Conservation (phyloP, 1,139 yeast species). For the Scheffersomyces parashehatae region DNA sequence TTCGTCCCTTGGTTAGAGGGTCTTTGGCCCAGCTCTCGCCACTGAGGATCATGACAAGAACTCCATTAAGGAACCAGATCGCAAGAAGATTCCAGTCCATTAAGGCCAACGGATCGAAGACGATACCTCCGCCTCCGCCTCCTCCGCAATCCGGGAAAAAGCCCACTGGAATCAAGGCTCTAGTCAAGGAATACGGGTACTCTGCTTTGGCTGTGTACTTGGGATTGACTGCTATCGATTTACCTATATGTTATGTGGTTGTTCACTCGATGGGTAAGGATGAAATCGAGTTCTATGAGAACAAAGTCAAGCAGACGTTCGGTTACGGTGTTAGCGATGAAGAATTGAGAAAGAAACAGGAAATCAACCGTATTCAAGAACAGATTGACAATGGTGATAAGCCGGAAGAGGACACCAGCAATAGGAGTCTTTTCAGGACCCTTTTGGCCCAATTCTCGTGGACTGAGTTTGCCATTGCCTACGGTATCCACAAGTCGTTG, state of each 20-base stretch:
- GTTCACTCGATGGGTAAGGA: conserved; percentile 91
- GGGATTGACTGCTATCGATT: conserved; percentile 67
- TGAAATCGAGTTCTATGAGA: conserved; percentile 65
- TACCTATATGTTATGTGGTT: conserved; percentile 77
- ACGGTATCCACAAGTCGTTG: conserved; percentile 88
- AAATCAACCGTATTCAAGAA: conserved; percentile 29
- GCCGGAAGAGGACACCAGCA: conserved; percentile 10
- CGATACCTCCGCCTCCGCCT: conserved; percentile 4
- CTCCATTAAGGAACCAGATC: conserved; percentile 4
- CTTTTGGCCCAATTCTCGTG: conserved; percentile 49
- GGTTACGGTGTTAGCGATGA: conserved; percentile 55
- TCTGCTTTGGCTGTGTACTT: conserved; percentile 87
- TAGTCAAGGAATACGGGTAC: conserved; percentile 86
- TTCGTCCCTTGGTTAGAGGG: too few species aligned
- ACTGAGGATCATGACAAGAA: neutral
- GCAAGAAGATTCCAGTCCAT: conserved; percentile 1
- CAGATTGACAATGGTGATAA: conserved; percentile 18
- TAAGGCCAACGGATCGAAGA: neutral
- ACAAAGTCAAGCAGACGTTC: conserved; percentile 55
- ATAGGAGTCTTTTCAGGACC: conserved; percentile 5
- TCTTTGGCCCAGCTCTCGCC: neutral
- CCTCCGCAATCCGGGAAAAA: conserved; percentile 23
- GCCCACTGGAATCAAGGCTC: conserved; percentile 58
- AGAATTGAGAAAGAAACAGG: conserved; percentile 36
- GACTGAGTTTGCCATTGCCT: conserved; percentile 84